These are phyloP conservation scores for Ormosia semicastrata DNA, from an alignment of 306 rosid species.

Conservation along the genomic window DNA sequence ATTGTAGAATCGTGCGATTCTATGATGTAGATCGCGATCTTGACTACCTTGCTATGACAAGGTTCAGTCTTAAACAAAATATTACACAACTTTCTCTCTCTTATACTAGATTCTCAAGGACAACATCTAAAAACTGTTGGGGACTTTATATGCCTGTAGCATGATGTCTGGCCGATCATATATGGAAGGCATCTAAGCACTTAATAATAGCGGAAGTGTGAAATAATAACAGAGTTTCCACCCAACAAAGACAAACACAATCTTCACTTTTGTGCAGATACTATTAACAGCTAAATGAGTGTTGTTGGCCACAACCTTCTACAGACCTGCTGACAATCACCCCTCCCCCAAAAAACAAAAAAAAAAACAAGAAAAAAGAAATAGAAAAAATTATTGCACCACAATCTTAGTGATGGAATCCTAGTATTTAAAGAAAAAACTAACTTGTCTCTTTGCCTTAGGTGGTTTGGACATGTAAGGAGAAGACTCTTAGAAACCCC, in stretches of 20 bases:
- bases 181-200: background rate
- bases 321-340: background rate
- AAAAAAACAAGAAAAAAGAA: too few relatives aligned
- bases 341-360: too few relatives aligned
- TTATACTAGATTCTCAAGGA: background rate
- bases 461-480: too few relatives aligned
- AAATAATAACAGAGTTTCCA: background rate
- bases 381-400: too few relatives aligned
- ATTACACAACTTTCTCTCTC: background rate
- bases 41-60: background rate
- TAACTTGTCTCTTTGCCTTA: too few relatives aligned
- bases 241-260: background rate
- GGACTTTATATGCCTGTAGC: background rate
- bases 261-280: background rate
- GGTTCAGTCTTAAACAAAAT: background rate
- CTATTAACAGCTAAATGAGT: background rate
- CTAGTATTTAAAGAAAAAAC: too few relatives aligned
- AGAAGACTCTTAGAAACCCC: too few relatives aligned
- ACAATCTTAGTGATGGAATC: too few relatives aligned
- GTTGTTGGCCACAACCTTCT: conserved; percentile 5
- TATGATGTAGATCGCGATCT: too few relatives aligned
- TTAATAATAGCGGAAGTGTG: background rate
- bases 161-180: background rate
- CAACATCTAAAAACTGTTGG: background rate
- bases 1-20: too few relatives aligned